A percentile compares a stretch with the other conserved stretches of the same genome.
phyloP scores from a whole-genome alignment of 306 rosid genomes.

The Vicia villosa region DNA sequence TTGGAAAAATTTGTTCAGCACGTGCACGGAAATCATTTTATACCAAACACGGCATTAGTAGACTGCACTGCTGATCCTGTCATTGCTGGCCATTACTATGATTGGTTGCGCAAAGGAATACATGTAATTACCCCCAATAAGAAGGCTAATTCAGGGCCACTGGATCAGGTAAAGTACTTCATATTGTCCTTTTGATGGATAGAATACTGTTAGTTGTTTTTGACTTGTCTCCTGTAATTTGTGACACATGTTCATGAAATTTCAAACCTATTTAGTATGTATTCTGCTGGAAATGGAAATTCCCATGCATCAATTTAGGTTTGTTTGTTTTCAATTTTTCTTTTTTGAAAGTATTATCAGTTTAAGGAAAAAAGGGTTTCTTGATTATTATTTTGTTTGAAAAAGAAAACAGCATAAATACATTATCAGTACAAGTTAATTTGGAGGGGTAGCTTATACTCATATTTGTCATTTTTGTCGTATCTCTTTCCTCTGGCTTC shows the following conservation, averaged over 20 bases:
- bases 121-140: conserved; percentile 96
- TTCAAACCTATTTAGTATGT: conserved; percentile 5
- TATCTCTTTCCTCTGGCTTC: conserved; percentile 8
- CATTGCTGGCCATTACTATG: conserved; percentile 81
- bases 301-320: conserved; percentile 2
- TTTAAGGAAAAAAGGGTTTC: neutral
- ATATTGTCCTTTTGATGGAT: conserved; percentile 28
- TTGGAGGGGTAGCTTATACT: conserved; percentile 8
- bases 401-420: neutral
- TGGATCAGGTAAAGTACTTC: conserved; percentile 73
- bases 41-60: conserved; percentile 88
- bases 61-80: conserved; percentile 95
- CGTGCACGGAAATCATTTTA: conserved; percentile 92
- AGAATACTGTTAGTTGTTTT: conserved; percentile 19
- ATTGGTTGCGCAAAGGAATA: conserved; percentile 91
- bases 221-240: neutral
- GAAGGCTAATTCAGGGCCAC: conserved; percentile 97
- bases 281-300: conserved; percentile 25
- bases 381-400: conserved; percentile 2
- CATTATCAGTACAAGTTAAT: conserved; percentile 19
- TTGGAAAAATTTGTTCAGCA: conserved; percentile 74
- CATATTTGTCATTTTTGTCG: neutral
- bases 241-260: neutral
- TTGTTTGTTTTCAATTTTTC: neutral
- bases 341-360: neutral